Conservation (phyloP, 352 stramenopile species). For the Ophiocytium majus region DNA sequence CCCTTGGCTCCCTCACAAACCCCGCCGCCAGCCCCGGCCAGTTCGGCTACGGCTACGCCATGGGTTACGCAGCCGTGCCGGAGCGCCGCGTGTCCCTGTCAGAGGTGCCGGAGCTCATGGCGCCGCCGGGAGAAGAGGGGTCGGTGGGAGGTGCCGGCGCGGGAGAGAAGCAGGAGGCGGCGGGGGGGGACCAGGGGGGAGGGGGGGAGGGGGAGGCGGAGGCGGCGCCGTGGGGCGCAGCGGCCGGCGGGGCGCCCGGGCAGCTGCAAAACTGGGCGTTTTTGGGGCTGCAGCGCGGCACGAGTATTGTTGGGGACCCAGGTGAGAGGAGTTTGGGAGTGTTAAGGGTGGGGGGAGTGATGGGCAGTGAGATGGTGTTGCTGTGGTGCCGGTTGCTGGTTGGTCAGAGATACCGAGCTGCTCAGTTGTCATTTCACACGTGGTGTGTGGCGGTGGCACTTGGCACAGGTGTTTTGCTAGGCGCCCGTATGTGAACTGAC, state of each 20-base stretch:
- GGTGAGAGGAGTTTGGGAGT: too few species aligned
- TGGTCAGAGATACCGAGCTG: too few species aligned
- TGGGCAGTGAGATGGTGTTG: too few species aligned
- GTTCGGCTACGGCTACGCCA: not conserved
- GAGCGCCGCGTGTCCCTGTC: not conserved
- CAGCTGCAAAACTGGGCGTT: constrained; percentile 10
- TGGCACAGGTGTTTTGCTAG: too few species aligned
- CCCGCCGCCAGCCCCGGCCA: not conserved
- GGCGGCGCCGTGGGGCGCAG: not conserved
- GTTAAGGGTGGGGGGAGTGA: too few species aligned
- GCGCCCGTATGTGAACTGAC: too few species aligned
- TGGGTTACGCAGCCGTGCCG: not conserved
- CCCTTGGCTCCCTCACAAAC: constrained; percentile 22
- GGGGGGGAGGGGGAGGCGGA: not conserved
- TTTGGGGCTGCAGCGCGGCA: constrained; percentile 23
- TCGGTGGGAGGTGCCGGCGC: not conserved
- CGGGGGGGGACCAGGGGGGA: too few species aligned
- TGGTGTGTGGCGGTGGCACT: too few species aligned
- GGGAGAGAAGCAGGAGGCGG: not conserved
- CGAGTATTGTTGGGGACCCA: constrained; percentile 25
- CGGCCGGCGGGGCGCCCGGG: not conserved
- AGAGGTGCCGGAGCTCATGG: not conserved
- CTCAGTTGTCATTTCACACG: too few species aligned
- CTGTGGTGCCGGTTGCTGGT: too few species aligned
- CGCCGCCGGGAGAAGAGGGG: not conserved